phyloP scores from a whole-genome alignment of 345 rosid species.

The Turritis glabra region DNA sequence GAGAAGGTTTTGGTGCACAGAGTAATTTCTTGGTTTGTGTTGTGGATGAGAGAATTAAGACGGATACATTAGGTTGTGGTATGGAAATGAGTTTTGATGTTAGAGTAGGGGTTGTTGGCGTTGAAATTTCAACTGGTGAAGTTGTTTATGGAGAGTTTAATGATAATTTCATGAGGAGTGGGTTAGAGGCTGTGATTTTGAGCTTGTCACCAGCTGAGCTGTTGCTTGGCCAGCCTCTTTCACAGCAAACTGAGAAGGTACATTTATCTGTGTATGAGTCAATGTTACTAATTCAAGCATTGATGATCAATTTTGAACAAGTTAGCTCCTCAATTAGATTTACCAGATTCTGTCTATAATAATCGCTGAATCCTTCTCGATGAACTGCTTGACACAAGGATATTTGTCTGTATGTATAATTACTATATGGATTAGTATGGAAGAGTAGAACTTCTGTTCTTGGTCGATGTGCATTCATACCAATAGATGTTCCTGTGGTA shows the following conservation, averaged over 20 bases:
- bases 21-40: conserved; percentile 79
- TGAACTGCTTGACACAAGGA: conserved; percentile 8
- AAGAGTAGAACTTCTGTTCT: not conserved
- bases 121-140: conserved; percentile 91
- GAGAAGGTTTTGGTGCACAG: conserved; percentile 66
- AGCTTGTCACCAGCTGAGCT: conserved; percentile 89
- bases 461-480: conserved; percentile 9
- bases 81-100: conserved; percentile 48
- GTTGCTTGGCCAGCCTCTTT: conserved; percentile 70
- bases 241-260: conserved; percentile 86
- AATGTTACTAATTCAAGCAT: conserved; percentile 2
- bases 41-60: conserved; percentile 53
- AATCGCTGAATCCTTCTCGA: not conserved
- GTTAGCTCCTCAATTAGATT: not conserved
- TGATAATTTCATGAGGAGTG: conserved; percentile 75
- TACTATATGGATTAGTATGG: not conserved
- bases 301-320: not conserved
- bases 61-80: conserved; percentile 28
- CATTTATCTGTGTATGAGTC: not conserved
- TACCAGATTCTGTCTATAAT: not conserved
- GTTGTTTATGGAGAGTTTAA: conserved; percentile 77
- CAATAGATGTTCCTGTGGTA: conserved; percentile 3
- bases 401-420: not conserved
- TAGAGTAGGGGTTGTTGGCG: conserved; percentile 76
- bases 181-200: conserved; percentile 76